Base-by-base conservation (phyloP, 768 basidiomycete genomes). In the Boletus insuetus region DNA sequence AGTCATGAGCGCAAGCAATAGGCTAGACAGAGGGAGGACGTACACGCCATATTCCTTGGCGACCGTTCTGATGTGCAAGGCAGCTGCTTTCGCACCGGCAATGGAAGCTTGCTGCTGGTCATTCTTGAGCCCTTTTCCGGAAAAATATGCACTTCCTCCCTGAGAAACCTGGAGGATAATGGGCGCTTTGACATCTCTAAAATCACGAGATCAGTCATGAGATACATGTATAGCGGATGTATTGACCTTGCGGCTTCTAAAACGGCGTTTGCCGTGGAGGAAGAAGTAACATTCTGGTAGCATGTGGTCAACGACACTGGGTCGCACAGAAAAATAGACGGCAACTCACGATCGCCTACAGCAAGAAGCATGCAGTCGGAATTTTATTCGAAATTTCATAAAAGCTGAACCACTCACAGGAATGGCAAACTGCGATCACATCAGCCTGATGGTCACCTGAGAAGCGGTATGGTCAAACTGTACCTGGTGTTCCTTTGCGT, bases 161-260 rank as follows among this genome's bases (percentile, higher is more conserved):
- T 99, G 95, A 52, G 97, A 99, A 59, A 95, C 87, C 71, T 98
- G 97, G 66, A 98, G 78, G 75, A 99, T 98, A 76, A 99, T 94
- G 55, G 96, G 96, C 31, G 96, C 82, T 74, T 98, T 98, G 81
- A 91, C 84, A 73, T 98, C 97, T 61, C 92, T 92, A 65, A 43
- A 53, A 31, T 3, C 24, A 13, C 20, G 20, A 58, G 24, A 24
- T 69, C 29, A 60, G 50, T 17, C 0, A 46, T 61, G 55, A 52
- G 56, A 53, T 48, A 53, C 39, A 42, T 43, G 17, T 42, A 45
- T 26, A 7, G 34, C 3, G 38, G 13, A 46, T 39, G 16, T 19
- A 56, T 67, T 45, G 64, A 91, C 91, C 94, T 86, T 48, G 96
- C 96, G 54, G 94, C 96, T 76, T 99, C 96, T 59, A 99, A 86